Base-by-base conservation (phyloP, 495 filamentous ascomycete species). In the Lasiosphaeria ovina region DNA sequence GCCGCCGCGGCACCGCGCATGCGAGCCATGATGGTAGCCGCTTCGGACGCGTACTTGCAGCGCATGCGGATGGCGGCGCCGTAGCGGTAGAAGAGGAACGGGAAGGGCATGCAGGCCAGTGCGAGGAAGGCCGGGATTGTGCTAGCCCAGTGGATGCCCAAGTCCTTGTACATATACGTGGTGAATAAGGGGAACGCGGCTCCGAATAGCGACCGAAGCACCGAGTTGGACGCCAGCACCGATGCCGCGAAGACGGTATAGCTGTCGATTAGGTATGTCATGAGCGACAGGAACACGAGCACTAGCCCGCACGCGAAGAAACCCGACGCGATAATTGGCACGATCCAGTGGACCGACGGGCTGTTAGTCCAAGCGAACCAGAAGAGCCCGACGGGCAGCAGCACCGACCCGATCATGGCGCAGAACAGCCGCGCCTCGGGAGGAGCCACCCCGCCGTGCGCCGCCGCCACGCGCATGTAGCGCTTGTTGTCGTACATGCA, bases 131-230 rank as follows among this genome's bases (percentile, higher is more conserved):
- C 91, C 0, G 89, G 89, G 51, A 95, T 80, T 1, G 82, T 84
- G 16, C 83, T 87, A 4, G 89, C 91, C 91, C 90, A 93, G 77
- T 93, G 88, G 60, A 89, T 86, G 59, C 90, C 90, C 1, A 96
- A 81, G 67, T 85, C 78, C 6, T 77, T 38, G 71, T 90, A 94
- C 87, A 94, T 89, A 58, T 88, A 65, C 0, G 81, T 83, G 3
- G 90, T 93, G 78, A 96, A 94, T 0, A 96, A 78, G 3, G 91
- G 91, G 77, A 96, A 94, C 0, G 83, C 87, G n/a, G 89, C 87
- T 66, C 91, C 91, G 69, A 93, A 92, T 16, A 79, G 63, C 1
- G 76, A 79, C 32, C 80, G 75, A 45, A 93, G 73, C 4, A 93
- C 84, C 14, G 86, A 81, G 73, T 90, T 92, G 38, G 89, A 89